Base-by-base conservation (phyloP, 1,284 basidiomycete species). In the Heterobasidion occidentale region DNA sequence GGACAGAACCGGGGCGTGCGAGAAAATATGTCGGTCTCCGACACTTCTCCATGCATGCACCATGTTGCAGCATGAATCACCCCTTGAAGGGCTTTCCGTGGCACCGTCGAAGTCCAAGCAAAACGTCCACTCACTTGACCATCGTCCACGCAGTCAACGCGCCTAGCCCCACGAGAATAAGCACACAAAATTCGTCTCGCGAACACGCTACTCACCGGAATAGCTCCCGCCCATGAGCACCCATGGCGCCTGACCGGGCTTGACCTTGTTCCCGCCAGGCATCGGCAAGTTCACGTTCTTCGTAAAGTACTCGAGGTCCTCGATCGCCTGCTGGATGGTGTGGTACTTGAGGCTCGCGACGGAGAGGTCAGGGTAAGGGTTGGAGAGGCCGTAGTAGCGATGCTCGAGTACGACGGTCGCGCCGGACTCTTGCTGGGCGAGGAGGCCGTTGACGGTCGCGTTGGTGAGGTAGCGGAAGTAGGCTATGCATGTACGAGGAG, bases 201-300 rank as follows among this genome's bases (percentile, higher is more conserved):
- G 45, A 8, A 15, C 36, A 27, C 27, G 27, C 27, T 2, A 49
- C 56, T 15, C n/a, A 61, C 84, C 84, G 61, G 82, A 74, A 63
- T 88, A 88, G 64, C 83, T 86, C 34, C 86, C 85, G n/a, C 88
- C 87, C 38, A 85, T 67, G 33, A 88, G 65, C 49, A 89, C 71
- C 88, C 87, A 89, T 6, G 83, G 82, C 0, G 80, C 79, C 54
- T 79, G 76, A 51, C 74, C 74, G 2, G 86, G 83, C 33, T 75
- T 76, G 9, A 88, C 72, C 9, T 70, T 64, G 59, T 79, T 76
- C 6, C 87, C 87, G 48, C 78, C 76, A 0, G 84, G 83, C 79
- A 84, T 83, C 1, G 86, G 81, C 44, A 89, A 73, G 35, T 78
- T 69, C 2, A 81, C 86, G 61, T 79, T 88, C 60, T 83, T 72